Base-by-base conservation (phyloP, 805 yeast species). In the Ogataea wickerhamii region DNA sequence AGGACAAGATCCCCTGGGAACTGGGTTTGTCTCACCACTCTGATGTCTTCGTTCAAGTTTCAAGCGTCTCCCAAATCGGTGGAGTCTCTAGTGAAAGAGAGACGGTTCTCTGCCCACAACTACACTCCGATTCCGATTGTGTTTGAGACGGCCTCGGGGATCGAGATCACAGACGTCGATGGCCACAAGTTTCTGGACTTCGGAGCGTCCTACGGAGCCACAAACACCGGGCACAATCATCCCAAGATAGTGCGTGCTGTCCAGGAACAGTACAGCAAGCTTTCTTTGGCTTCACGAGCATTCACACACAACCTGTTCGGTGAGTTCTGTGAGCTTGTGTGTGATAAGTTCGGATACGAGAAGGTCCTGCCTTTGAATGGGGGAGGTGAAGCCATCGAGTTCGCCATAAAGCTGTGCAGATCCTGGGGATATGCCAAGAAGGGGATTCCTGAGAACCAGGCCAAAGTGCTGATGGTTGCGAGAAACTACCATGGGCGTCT, bases 401-500 rank as follows among this genome's bases (percentile, higher is more conserved):
- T 63, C 24, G 63, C 67, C 1, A 51, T 66, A 52, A 66, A 66
- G 36, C 48, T 65, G 54, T 62, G 66, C 14, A 38, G 61, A 20
- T 48, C 58, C 7, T 58, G 59, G 56, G 60, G 59, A 2, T 51
- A 55, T 21, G 49, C 57, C n/a, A 60, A 54, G 34, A 57, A 59
- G 25, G 50, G 51, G 5, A 57, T 60, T 26, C 44, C 55, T 10
- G 37, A 43, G 11, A 40, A 49, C 22, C 39, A 57, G 19, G 56
- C 58, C 22, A 52, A 52, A 37, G 58, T 65, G 30, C 37, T 66
- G 41, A 63, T 66, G 40, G 56, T 60, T 17, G 51, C 51, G 4
- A 52, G 51, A 31, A 67, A 67, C 21, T 66, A 63, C 41, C 70
- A 65, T 37, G 71, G 71, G 10, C 62, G 67, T 40, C 60, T 66